Evolutionary conservation across 192 early-diverging fungal genomes (phyloP), one percentile per base, ranked within the genome.

Genomic region (Diversispora epigaea): DNA sequence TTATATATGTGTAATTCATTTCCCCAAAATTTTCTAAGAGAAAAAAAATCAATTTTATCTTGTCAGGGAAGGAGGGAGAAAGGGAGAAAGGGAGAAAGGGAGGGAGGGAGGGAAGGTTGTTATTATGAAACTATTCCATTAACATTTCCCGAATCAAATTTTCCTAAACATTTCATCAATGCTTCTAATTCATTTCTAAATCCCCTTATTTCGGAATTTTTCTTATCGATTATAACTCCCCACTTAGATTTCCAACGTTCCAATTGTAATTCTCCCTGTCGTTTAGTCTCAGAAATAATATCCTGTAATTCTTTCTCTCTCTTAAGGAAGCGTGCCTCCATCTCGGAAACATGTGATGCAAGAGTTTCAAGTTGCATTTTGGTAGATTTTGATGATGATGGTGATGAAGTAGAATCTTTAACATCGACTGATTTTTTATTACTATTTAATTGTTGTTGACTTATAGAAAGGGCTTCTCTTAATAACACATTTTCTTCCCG

Each of bases 291-390:
- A 9, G 3, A 14, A 32, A 72, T 72, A 12, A 72, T 21, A 21
- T 72, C 41, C 10, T 72, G 70, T 32, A 72, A 72, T 15, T 72
- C 70, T 22, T 72, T 55, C 58, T 72, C 70, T 57, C 70, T 12
- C 44, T 72, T 58, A 8, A 22, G n/a, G 40, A 72, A 72, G 9
- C 56, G 52, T 19, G 41, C 25, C 41, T 56, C 70, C 15, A 72
- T 72, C 17, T 43, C 56, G 11, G 70, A 43, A 15, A 72, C 58
- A 6, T 72, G 70, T 15, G 25, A 44, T 41, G 70, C 39, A 41
- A 72, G 52, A 10, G 43, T 17, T 6, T 72, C 70, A 44, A 72
- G 55, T 19, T 58, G 50, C 19, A 49, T 19, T 19, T 40, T 25
- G 19, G 66, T 66, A 32, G 41, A 7, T 66, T 40, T 19, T 15